A percentile compares a stretch with the other conserved stretches of the same genome.
phyloP scores from a whole-genome alignment of 345 rosid genomes.

The Populus tremula region DNA sequence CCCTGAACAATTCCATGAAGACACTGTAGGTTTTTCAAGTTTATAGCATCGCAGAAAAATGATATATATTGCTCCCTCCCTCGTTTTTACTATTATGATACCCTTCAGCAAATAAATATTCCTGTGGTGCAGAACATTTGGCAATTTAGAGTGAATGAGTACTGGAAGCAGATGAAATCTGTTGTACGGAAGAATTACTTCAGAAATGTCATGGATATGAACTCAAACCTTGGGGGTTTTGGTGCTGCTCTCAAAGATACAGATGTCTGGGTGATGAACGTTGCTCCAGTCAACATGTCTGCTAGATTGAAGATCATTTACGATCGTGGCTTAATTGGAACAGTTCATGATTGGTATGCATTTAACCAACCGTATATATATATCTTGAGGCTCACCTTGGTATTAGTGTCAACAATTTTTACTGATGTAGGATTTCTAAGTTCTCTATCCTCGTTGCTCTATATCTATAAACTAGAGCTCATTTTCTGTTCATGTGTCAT shows the following conservation, averaged over 20 bases:
- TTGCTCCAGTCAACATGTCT: conserved; percentile 65
- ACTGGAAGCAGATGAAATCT: conserved; percentile 88
- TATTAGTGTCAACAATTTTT: not conserved
- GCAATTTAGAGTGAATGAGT: conserved; percentile 76
- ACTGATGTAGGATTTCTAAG: not conserved
- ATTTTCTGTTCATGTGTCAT: no score
- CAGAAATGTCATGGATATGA: conserved; percentile 99
- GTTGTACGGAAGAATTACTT: conserved; percentile 66
- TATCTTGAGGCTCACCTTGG: not conserved
- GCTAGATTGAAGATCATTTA: conserved; percentile 76
- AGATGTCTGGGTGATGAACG: conserved; percentile 97
- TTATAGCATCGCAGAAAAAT: not conserved
- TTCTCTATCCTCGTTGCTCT: not conserved
- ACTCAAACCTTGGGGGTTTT: conserved; percentile 86
- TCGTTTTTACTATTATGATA: not conserved
- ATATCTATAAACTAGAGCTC: no score
- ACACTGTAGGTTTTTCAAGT: conserved; percentile 50
- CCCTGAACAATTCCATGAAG: conserved; percentile 64
- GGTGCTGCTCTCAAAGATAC: conserved; percentile 77
- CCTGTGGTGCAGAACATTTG: conserved; percentile 63
- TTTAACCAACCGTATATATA: not conserved
- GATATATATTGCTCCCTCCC: not conserved
- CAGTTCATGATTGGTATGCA: conserved; percentile 89
- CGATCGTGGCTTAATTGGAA: conserved; percentile 95
- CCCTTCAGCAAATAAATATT: conserved; percentile 5